Base-by-base conservation (phyloP, 768 basidiomycete species). In the Boletus barrowsii region DNA sequence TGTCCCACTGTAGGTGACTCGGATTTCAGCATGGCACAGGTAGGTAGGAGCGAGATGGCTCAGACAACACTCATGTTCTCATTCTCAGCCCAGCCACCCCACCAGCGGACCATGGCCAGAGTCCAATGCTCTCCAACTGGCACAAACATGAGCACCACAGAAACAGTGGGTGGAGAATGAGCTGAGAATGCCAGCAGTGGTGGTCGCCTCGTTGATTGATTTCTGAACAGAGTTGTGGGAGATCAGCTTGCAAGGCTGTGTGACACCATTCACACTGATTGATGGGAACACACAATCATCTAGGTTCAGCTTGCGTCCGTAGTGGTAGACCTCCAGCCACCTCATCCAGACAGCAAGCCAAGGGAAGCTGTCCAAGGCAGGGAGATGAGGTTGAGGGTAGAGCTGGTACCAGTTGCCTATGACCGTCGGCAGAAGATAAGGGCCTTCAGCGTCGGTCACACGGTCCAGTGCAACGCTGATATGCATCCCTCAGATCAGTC, bases 281-380 rank as follows among this genome's bases (percentile, higher is more conserved):
- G 33, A 30, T 0, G 71, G 73, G 51, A 76, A 76, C 3, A 76
- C n/a, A 32, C 59, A 69, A 35, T 76, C 69, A 2, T 70, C 65
- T 0, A 53, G 51, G 3, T 32, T 22, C 0, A 75, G 62, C 2
- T 49, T 30, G 3, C 61, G 51, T 4, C 29, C 42, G 9, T 53
- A 59, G 29, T 51, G 46, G 10, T n/a, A 8, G 2, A 22, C 0
- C 41, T 59, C 24, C 0, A 61, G 51, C 56, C 56, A 58, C 18
- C 40, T 43, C 22, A 59, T 26, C 26, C 67, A 75, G 5, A 54
- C 17, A 8, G 48, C n/a, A 1, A 75, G 55, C 49, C 71, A 66
- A 0, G 58, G 52, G 46, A 61, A 67, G 62, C 70, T 62, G 51
- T 73, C 66, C 1, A 66, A 61, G n/a, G 62, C 67, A 2, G 57